Base-by-base conservation (phyloP, 2,329 filamentous ascomycete species). In the Calonectria hawksworthii region DNA sequence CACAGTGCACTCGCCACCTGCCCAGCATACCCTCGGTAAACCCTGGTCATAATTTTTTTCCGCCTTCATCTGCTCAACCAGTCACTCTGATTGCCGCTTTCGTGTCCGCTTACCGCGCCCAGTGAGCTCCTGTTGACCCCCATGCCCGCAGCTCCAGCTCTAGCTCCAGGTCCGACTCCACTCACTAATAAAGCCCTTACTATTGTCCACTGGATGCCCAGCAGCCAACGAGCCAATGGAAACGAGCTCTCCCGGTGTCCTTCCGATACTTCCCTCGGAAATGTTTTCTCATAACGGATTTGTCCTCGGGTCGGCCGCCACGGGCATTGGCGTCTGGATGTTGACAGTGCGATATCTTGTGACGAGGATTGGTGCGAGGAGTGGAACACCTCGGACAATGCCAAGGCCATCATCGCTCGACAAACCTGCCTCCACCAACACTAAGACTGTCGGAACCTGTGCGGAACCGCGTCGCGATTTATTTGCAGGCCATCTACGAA, bases 161-260 rank as follows among this genome's bases (percentile, higher is more conserved):
- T 41, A 59, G 63, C 68, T 72, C 54, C 26, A 72, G 51, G 65
- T 74, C 78, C 77, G 76, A 44, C 68, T 74, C 78, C 78, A 77
- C 76, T 21, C 73, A 41, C 76, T 77, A 77, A 68, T 63, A 68
- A 59, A 30, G 65, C 70, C 61, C 50, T 73, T 34, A 47, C 65
- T 36, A 50, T 64, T 54, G 47, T 30, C 52, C 52, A 47, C 66
- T 28, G 51, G 32, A 50, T 30, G 23, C 50, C 72, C 65, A 63
- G 23, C 67, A 41, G 70, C 50, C 61, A 36, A 71, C 67, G 26
- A 23, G 68, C 68, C 67, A 74, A 70, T 71, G 26, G 52, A 23
- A 68, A 67, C 38, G 28, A 68, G 67, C 52, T 75, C 44, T 68
- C 34, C 64, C 54, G 63, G 32, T 26, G 56, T 21, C 56, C 56